Base-by-base conservation (phyloP, 148 eudicot genomes). In the Pharnaceum exiguum region DNA sequence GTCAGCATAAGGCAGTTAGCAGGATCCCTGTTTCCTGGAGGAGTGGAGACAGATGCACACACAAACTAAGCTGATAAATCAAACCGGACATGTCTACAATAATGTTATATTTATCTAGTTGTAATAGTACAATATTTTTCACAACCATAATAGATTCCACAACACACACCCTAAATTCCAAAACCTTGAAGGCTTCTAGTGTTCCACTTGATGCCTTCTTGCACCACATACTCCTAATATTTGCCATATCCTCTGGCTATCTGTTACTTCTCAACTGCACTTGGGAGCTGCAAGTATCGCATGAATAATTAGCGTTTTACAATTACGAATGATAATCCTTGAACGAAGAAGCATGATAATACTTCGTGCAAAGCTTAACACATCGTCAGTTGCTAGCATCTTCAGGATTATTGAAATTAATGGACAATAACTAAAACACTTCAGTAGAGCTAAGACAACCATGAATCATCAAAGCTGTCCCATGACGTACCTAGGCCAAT, bases 101-200 rank as follows among this genome's bases (percentile, higher is more conserved):
- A 47, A 55, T 56, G 68, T 56, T 13, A 23, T n/a, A n/a, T 15
- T 46, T 17, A 27, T 26, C 29, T 55, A 48, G 25, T 7, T n/a
- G n/a, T n/a, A n/a, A n/a, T 17, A 55, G 19, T 62, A 55, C 51
- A 62, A 61, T 62, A 19, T 47, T 18, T 48, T 69, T 35, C 57
- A 57, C 63, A 70, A 25, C 12, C 64, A 62, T 37, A 7, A 57
- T 50, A 30, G 48, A 69, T 45, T 43, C n/a, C 31, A 62, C 28
- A 56, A 61, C 56, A 52, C 3, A 11, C 61, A 11, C 62, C 57
- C 61, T 61, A 69, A 38, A 46, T 55, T 26, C 39, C 60, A 60
- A 69, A 69, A 69, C 66, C 68, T 55, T 40, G 69, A 70, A 70
- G 74, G 43, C 62, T 70, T 28, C 61, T 2, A 3, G 68, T 63